Base-by-base conservation (phyloP, 106 monocot genomes). In the Narthecium ossifragum region DNA sequence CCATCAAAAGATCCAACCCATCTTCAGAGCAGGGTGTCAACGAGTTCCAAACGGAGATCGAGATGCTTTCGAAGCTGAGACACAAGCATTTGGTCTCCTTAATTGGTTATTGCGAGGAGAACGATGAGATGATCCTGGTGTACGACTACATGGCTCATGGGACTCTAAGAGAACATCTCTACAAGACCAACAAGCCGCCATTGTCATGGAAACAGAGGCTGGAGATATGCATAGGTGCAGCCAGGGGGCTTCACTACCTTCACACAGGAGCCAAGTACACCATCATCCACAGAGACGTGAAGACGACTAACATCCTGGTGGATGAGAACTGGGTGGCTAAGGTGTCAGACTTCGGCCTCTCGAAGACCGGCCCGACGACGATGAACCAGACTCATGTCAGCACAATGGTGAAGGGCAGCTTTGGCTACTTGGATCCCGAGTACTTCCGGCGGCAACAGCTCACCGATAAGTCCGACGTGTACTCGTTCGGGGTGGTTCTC, bases 41-140 rank as follows among this genome's bases (percentile, higher is more conserved):
- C 36, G 91, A 92, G 76, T 92, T 92, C 63, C 75, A 77, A 48
- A 88, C 79, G 1, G 92, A 92, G 72, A 86, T 92, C 0, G 82
- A 92, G 74, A 83, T 92, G 92, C 86, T 92, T 8, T 92, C 92
- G 18, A 92, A 86, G 80, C 86, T 86, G 22, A 66, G 88, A 5
- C 88, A 89, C 78, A 63, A 63, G 62, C 88, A 89, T 39, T 45
- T 89, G 26, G 88, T 89, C 21, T 89, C 88, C 29, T 57, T 89
- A 24, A 89, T 89, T 26, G 88, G 88, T 0, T 85, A 75, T 73
- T 85, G 90, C 73, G 81, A 90, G 45, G 85, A 90, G 47, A 61
- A 70, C 31, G 57, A 46, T 6, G 90, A 90, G 72, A 90, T 90
- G 90, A 66, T 78, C 28, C 58, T 90, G 17, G 80, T 90, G 3